phyloP scores from a whole-genome alignment of 345 rosid species.

The Brassica nigra region DNA sequence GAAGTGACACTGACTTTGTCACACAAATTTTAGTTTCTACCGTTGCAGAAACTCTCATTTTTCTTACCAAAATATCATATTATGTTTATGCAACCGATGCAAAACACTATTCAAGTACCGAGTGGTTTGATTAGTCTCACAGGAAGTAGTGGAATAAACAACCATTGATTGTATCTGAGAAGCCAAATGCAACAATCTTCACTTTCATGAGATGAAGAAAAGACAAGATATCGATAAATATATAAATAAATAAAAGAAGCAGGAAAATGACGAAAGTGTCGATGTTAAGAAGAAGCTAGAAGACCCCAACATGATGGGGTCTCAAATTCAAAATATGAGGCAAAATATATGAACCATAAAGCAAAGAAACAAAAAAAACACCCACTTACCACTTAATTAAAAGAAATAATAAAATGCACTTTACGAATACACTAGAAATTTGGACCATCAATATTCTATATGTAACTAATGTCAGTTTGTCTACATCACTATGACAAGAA shows the following conservation, averaged over 20 bases:
- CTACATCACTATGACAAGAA: too few species aligned
- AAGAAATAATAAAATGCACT: background rate
- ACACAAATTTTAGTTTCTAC: too few species aligned
- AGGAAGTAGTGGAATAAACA: slow-evolving; percentile 1
- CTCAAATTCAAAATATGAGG: background rate
- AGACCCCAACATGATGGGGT: slow-evolving; percentile 26
- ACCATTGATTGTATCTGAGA: slow-evolving; percentile 29
- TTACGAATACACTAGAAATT: slow-evolving; percentile 10
- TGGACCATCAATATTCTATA: background rate
- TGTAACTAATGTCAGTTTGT: background rate
- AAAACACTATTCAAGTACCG: background rate
- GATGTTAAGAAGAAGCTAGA: slow-evolving; percentile 22
- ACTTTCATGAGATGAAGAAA: slow-evolving; percentile 18
- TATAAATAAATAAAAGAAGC: background rate
- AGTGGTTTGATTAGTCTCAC: slow-evolving; percentile 4
- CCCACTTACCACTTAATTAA: slow-evolving; percentile 12
- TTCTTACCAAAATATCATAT: background rate
- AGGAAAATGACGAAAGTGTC: slow-evolving; percentile 30
- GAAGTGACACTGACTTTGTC: too few species aligned
- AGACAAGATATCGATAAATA: slow-evolving; percentile 11
- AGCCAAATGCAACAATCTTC: slow-evolving; percentile 32
- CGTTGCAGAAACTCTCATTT: too few species aligned
- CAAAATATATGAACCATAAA: slow-evolving; percentile 1
- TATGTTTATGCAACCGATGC: too few species aligned
- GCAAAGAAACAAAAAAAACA: background rate